Evolutionary conservation across 179 eudicot species (phyloP), one percentile per base, ranked within the genome.

Genomic region (Patellifolia procumbens): DNA sequence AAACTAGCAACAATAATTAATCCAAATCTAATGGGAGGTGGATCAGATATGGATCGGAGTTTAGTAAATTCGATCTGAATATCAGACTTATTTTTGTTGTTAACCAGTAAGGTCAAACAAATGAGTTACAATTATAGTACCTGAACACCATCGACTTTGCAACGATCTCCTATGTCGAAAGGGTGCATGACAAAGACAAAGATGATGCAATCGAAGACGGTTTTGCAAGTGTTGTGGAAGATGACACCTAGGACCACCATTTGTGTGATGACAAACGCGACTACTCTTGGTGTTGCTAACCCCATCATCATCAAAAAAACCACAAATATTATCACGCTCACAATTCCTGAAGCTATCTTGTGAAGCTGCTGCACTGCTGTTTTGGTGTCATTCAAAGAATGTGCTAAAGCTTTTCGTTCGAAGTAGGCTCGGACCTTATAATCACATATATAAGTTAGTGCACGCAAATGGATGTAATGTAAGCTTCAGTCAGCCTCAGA

Each of bases 121-220:
- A 19, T 4, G 16, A 72, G 19, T 48, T 53, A 55, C 7, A 28
- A 2, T 7, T 28, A 62, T 8, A 29, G 45, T 78, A 91, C 91
- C 83, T 91, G 97, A 34, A 90, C 90, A 4, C 88, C 97, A 49
- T 91, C 94, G 10, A 91, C 82, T 35, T 88, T 92, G 75, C 97
- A 90, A 1, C 97, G 92, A 76, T 91, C 97, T 0, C 97, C 97
- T 10, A 91, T 81, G 61, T 89, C 92, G 35, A 87, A 91, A 24
- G 95, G 95, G 67, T 91, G 96, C 88, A 88, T 88, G 24, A 89
- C 92, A 55, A 91, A 91, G 49, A 91, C 94, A 53, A 90, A 91
- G 37, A 91, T 83, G 51, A 91, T 82, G 66, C 92, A 86, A 65
- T 91, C 97, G 63, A 91, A 91, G n/a, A 87, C 77, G 22, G 91